Evolutionary conservation across 768 basidiomycete genomes (phyloP).

Genomic region (Termitomyces sp.): DNA sequence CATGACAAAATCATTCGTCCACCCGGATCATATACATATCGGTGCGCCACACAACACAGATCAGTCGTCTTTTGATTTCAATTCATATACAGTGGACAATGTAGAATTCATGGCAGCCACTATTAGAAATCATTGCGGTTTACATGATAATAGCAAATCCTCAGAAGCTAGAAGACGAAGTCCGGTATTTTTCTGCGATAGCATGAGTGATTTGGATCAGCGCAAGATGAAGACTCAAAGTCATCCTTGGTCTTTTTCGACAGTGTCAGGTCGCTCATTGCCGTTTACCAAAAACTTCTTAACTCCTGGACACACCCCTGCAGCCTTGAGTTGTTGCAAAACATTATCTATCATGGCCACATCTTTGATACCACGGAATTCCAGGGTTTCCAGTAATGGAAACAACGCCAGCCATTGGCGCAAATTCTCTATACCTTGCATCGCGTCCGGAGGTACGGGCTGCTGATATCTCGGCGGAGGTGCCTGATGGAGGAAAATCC

Average conservation of each 20-base stretch:
- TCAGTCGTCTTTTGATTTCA: neutral
- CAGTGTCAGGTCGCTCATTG: neutral
- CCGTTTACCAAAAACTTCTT: neutral
- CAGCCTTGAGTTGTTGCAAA: neutral
- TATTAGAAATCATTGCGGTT: no score
- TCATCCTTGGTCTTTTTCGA: neutral
- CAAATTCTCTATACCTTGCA: neutral
- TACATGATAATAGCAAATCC: neutral
- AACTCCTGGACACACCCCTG: no score
- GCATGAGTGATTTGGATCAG: neutral
- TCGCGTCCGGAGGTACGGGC: neutral
- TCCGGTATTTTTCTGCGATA: neutral
- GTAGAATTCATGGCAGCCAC: no score
- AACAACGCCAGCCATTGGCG: neutral
- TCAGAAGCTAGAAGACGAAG: neutral
- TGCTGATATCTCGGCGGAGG: neutral
- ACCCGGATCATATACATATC: no score
- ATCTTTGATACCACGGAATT: neutral
- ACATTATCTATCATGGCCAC: neutral
- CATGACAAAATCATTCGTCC: no score
- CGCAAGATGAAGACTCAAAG: neutral
- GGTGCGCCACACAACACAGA: neutral
- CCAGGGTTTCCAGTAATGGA: neutral
- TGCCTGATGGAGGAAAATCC: neutral
- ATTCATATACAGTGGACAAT: neutral